Percentiles rank a stretch among this genome's conserved stretches.
Evolutionary conservation across 2,329 filamentous ascomycete species (phyloP).

Genomic region (Colletotrichum eremochloae): DNA sequence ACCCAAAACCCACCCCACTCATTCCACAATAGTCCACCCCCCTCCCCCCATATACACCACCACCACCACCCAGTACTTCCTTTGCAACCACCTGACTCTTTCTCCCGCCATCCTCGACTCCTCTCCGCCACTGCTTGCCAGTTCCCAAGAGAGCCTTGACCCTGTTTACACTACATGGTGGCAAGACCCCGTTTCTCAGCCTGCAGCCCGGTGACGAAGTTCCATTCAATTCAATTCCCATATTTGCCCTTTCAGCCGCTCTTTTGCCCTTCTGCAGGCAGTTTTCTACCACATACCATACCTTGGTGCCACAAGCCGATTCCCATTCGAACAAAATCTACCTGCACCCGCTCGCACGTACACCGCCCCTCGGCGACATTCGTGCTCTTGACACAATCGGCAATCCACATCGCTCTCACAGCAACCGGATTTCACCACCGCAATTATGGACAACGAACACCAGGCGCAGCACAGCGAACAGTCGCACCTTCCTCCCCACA

Average conservation of each 20-base stretch:
- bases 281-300: background rate
- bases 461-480: slow-evolving; percentile 42
- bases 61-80: slow-evolving; percentile 28
- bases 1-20: slow-evolving; percentile 24
- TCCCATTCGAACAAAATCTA: background rate
- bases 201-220: slow-evolving; percentile 39
- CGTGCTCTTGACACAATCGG: slow-evolving; percentile 1
- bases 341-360: background rate
- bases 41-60: slow-evolving; percentile 14
- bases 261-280: slow-evolving; percentile 18
- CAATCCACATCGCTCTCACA: background rate
- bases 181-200: slow-evolving; percentile 42
- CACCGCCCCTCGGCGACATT: background rate
- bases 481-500: slow-evolving; percentile 48
- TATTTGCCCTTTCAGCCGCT: slow-evolving; percentile 35
- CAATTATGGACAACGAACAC: slow-evolving; percentile 45
- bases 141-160: slow-evolving; percentile 36
- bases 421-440: background rate
- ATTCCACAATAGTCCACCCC: slow-evolving; percentile 36
- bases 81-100: slow-evolving; percentile 38
- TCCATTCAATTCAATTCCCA: slow-evolving; percentile 31
- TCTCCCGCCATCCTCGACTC: slow-evolving; percentile 32
- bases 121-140: slow-evolving; percentile 36
- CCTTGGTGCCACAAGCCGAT: background rate
- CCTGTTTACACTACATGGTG: slow-evolving; percentile 34